These are phyloP conservation scores for Penicillium psychrosexuale DNA, from an alignment of 2,329 filamentous ascomycete genomes.

Conservation along the genomic window DNA sequence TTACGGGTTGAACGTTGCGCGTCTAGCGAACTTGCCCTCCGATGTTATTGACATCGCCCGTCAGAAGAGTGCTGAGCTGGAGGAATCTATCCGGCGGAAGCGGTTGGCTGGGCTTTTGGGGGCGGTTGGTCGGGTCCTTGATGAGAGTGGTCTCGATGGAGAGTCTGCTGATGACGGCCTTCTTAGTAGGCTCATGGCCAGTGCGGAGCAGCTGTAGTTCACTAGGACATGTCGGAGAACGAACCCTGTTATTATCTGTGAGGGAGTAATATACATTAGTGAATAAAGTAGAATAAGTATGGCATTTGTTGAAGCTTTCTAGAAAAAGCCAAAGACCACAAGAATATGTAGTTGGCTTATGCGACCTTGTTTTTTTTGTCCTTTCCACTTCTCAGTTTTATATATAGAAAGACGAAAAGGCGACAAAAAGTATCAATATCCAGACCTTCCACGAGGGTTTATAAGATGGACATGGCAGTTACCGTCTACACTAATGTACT, in stretches of 20 bases:
- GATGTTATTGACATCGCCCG: slow-evolving; percentile 74
- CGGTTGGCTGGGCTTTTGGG: slow-evolving; percentile 49
- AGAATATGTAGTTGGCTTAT: not conserved
- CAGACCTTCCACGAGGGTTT: too few species aligned
- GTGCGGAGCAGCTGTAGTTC: slow-evolving; percentile 33
- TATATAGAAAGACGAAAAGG: too few species aligned
- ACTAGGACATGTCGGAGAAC: too few species aligned
- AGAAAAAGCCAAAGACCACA: too few species aligned
- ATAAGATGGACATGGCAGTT: not conserved
- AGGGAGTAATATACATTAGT: too few species aligned
- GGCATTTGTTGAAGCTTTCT: too few species aligned
- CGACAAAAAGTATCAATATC: too few species aligned
- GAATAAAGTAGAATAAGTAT: too few species aligned
- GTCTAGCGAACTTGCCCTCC: slow-evolving; percentile 75
- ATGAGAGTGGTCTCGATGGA: not conserved
- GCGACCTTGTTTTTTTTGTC: not conserved
- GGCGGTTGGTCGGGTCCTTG: slow-evolving; percentile 31
- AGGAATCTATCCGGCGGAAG: slow-evolving; percentile 65
- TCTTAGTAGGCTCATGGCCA: slow-evolving; percentile 32
- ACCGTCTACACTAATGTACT: not conserved
- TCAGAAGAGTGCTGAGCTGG: slow-evolving; percentile 75
- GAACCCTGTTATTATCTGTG: too few species aligned
- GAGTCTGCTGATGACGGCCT: slow-evolving; percentile 18
- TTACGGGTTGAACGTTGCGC: slow-evolving; percentile 90
- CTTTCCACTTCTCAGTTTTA: not conserved